A percentile compares a stretch with the other conserved stretches of the same genome.
Conservation (phyloP, 2,329 filamentous ascomycete species). For the Coniochaeta hoffmannii region DNA sequence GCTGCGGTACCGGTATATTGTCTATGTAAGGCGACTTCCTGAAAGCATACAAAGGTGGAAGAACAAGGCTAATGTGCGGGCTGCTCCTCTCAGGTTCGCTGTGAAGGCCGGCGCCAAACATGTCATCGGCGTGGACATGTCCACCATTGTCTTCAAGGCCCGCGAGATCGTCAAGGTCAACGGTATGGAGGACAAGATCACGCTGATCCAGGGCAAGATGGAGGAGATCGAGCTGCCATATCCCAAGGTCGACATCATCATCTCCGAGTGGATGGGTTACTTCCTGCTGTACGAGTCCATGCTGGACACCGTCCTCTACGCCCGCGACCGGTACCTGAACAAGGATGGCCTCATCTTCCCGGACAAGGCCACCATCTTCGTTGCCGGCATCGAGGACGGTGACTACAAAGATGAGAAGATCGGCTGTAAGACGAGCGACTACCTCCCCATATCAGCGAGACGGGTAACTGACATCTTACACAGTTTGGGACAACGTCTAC, state of each 20-base stretch:
- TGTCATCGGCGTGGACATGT: conserved; percentile 99
- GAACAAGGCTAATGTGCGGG: neutral
- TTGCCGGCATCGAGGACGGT: conserved; percentile 95
- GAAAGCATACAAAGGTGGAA: neutral
- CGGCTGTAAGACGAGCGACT: conserved; percentile 72
- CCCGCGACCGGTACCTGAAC: conserved; percentile 82
- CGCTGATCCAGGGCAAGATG: conserved; percentile 98
- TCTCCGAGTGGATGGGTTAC: conserved; percentile 99
- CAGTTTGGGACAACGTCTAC: conserved; percentile 99
- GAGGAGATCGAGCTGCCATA: conserved; percentile 93
- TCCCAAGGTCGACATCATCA: conserved; percentile 97
- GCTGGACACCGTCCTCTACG: conserved; percentile 96
- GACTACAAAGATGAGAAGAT: conserved; percentile 99
- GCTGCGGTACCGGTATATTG: conserved; percentile 94
- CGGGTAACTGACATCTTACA: neutral
- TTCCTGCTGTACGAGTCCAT: conserved; percentile 98
- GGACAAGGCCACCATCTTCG: conserved; percentile 96
- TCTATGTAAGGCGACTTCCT: conserved; percentile 66
- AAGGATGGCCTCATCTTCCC: conserved; percentile 93
- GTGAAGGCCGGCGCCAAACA: conserved; percentile 95
- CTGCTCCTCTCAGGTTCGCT: conserved; percentile 65
- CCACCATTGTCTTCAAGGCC: conserved; percentile 98
- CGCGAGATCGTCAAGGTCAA: conserved; percentile 89
- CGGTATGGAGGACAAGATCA: conserved; percentile 92
- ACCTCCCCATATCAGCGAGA: no score